Percentiles rank a stretch among this genome's conserved stretches.
phyloP scores from a whole-genome alignment of 345 rosid species.

The Linum trigynum region DNA sequence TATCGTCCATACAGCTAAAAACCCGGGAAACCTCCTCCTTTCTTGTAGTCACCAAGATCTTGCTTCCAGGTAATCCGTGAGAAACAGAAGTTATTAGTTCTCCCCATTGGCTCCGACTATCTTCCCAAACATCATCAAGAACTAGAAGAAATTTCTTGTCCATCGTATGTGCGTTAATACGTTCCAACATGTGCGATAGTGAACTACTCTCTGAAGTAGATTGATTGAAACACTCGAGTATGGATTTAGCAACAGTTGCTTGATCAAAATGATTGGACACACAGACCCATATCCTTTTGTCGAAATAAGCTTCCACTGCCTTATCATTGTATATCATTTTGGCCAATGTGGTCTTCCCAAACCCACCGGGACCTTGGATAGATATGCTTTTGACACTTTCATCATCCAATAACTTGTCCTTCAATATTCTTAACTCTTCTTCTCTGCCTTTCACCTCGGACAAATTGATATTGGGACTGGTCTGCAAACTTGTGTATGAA shows the following conservation, averaged over 20 bases:
- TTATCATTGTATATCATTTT: conserved; percentile 2
- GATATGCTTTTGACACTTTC: conserved; percentile 1
- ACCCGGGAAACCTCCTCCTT: neutral
- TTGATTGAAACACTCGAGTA: neutral
- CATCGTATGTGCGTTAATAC: neutral
- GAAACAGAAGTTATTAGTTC: neutral
- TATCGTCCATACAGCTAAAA: neutral
- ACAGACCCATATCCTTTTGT: conserved; percentile 11
- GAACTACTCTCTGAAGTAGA: too few relatives aligned
- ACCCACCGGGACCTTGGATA: conserved; percentile 2
- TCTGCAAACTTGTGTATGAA: neutral
- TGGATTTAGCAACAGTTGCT: neutral
- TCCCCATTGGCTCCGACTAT: conserved; percentile 7
- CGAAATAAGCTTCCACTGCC: neutral
- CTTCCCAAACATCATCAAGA: conserved; percentile 16
- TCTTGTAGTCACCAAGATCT: neutral
- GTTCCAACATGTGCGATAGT: neutral
- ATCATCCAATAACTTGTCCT: neutral
- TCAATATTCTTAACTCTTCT: neutral
- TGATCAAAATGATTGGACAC: conserved; percentile 10
- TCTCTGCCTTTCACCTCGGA: neutral
- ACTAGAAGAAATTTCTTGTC: conserved; percentile 11
- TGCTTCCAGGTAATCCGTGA: neutral
- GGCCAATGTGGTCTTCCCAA: conserved; percentile 11
- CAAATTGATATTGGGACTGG: neutral